Evolutionary conservation across 495 filamentous ascomycete genomes (phyloP).

Genomic region (Xylaria longipes): DNA sequence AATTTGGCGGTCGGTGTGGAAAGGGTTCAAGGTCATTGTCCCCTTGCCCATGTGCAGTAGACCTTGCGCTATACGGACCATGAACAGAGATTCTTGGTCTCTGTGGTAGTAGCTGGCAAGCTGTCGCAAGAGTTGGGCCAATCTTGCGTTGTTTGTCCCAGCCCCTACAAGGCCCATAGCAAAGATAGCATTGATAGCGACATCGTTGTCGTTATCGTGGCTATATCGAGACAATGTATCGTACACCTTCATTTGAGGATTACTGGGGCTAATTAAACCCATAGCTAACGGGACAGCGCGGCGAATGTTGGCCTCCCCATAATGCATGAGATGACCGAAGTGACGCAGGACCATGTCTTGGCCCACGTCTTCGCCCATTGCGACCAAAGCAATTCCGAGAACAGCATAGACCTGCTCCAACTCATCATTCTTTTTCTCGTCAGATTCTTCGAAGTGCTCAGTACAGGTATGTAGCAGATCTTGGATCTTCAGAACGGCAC

Average conservation of each 20-base stretch:
- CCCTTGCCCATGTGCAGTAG: slow-evolving; percentile 99
- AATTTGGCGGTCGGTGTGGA: slow-evolving; percentile 97
- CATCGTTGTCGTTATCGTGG: slow-evolving; percentile 99
- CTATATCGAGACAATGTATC: slow-evolving; percentile 98
- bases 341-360: slow-evolving; percentile 98
- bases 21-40: slow-evolving; percentile 91
- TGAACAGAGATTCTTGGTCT: slow-evolving; percentile 94
- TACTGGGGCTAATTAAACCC: slow-evolving; percentile 94
- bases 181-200: slow-evolving; percentile 98
- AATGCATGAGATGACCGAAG: slow-evolving; percentile 99
- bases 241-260: slow-evolving; percentile 99
- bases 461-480: slow-evolving; percentile 97
- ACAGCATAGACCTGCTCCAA: slow-evolving; percentile 95
- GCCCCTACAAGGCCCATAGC: slow-evolving; percentile 98
- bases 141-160: slow-evolving; percentile 95
- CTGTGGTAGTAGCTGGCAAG: slow-evolving; percentile 97
- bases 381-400: slow-evolving; percentile 88
- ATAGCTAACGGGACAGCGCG: slow-evolving; percentile 97
- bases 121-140: slow-evolving; percentile 93
- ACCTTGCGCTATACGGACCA: slow-evolving; percentile 98
- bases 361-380: slow-evolving; percentile 98
- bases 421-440: slow-evolving; percentile 92
- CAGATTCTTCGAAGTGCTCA: slow-evolving; percentile 90
- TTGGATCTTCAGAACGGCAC: slow-evolving; percentile 94
- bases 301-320: slow-evolving; percentile 95